phyloP scores from a whole-genome alignment of 2,329 filamentous ascomycete species.

The Pyrenophora graminea region DNA sequence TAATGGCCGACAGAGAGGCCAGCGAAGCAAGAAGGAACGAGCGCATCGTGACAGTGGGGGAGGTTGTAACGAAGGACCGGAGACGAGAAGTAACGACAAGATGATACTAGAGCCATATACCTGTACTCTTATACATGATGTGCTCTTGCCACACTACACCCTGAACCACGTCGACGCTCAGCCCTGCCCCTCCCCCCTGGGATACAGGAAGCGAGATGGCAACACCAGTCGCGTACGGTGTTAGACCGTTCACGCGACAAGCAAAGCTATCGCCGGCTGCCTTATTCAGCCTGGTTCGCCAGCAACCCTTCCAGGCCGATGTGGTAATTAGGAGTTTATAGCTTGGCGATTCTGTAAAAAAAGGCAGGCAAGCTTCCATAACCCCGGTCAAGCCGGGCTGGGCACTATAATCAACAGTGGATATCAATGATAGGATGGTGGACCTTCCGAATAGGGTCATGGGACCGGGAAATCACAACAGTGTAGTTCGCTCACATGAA shows the following conservation, averaged over 20 bases:
- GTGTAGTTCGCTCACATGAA: constrained; percentile 8
- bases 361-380: constrained; percentile 23
- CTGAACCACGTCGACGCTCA: constrained; percentile 3
- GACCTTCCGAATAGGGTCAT: constrained; percentile 24
- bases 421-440: constrained; percentile 6
- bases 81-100: constrained; percentile 11
- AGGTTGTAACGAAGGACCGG: constrained; percentile 19
- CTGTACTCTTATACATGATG: constrained; percentile 18
- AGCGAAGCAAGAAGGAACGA: constrained; percentile 37
- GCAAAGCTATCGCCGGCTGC: constrained; percentile 14
- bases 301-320: constrained; percentile 8
- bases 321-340: constrained; percentile 7
- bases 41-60: constrained; percentile 31
- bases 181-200: not conserved
- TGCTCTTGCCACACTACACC: constrained; percentile 1
- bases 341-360: constrained; percentile 23
- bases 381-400: constrained; percentile 14
- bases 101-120: constrained; percentile 1
- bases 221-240: constrained; percentile 8
- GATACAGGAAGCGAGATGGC: constrained; percentile 1
- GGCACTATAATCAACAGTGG: constrained; percentile 22
- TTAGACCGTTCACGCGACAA: constrained; percentile 10
- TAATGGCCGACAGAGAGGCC: constrained; percentile 32
- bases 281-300: constrained; percentile 14
- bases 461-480: constrained; percentile 10